Base-by-base conservation (phyloP, 2,329 filamentous ascomycete genomes). In the Aspergillus sp. region DNA sequence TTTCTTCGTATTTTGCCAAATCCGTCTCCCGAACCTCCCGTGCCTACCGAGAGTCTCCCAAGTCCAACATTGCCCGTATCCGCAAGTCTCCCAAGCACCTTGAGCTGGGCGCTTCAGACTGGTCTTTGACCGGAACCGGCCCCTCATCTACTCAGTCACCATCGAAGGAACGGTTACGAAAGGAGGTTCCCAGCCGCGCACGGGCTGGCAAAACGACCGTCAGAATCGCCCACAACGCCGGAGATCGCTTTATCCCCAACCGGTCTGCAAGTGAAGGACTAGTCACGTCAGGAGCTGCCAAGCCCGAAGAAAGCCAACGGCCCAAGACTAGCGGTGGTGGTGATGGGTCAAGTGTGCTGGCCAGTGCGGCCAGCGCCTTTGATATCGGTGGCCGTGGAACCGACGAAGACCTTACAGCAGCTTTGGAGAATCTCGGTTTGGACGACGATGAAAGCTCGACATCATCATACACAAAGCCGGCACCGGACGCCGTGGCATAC, bases 221-320 rank as follows among this genome's bases (percentile, higher is more conserved):
- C 61, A 89, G 87, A 59, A 81, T 85, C 70, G 75, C 82, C 30
- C 79, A 85, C 77, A 95, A 94, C 71, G 85, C 87, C 52, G 92
- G 89, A 45, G 95, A 99, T 78, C 89, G 95, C 57, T 99, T 98
- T 83, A 98, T 99, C 69, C 94, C 95, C 69, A 97, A 96, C 83
- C 91, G 95, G 34, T 86, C 86, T 54, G 91, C 93, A 67, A 97
- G 93, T 82, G 95, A 96, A 56, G 93, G 91, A 59, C 91, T 97
- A 74, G 84, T 89, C 73, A 93, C 93, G 69, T 86, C 86, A 62
- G 92, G 92, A 64, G 90, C 92, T 57, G 89, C 88, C 66, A 98
- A 98, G 85, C 86, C 94, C 49, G 91, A 95, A 66, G 90, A 94
- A 64, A 87, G 86, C 75, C 85, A 89, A 70, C 85, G 90, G 61